phyloP scores from a whole-genome alignment of 2,329 filamentous ascomycete species.

The Fusarium penzigii region DNA sequence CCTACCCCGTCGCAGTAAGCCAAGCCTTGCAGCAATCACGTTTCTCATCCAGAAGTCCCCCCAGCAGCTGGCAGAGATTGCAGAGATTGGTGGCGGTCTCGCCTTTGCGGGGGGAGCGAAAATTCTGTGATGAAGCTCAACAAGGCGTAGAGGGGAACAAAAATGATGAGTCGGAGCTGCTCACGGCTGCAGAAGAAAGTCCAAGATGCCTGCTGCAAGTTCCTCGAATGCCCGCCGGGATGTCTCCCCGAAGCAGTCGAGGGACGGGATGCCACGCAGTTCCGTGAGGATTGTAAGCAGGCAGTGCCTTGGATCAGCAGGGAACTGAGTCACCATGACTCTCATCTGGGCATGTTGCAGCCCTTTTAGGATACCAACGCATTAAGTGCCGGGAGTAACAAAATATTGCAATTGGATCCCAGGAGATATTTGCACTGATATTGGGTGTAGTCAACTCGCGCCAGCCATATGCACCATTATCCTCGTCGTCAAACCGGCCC shows the following conservation, averaged over 20 bases:
- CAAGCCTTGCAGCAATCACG: neutral
- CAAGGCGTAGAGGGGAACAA: neutral
- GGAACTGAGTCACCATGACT: neutral
- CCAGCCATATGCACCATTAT: conserved; percentile 17
- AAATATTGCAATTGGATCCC: conserved; percentile 22
- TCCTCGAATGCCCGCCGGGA: neutral
- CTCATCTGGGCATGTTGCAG: neutral
- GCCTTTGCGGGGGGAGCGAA: too few relatives aligned
- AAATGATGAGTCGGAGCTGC: neutral
- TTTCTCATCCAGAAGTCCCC: too few relatives aligned
- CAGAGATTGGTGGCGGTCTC: too few relatives aligned
- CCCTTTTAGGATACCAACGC: too few relatives aligned
- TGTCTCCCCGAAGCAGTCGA: neutral
- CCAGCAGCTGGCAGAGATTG: too few relatives aligned
- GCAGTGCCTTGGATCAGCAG: neutral
- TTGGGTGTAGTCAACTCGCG: too few relatives aligned
- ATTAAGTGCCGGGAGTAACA: conserved; percentile 4
- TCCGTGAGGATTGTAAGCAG: neutral
- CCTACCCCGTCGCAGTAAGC: neutral
- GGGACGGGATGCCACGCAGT: neutral
- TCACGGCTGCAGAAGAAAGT: neutral
- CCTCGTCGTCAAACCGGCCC: conserved; percentile 25
- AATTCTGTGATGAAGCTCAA: too few relatives aligned
- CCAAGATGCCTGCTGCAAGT: neutral
- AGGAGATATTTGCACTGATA: too few relatives aligned